A percentile compares a stretch with the other conserved stretches of the same genome.
Conservation (phyloP, 805 yeast species). For the Yueomyces sinensis region DNA sequence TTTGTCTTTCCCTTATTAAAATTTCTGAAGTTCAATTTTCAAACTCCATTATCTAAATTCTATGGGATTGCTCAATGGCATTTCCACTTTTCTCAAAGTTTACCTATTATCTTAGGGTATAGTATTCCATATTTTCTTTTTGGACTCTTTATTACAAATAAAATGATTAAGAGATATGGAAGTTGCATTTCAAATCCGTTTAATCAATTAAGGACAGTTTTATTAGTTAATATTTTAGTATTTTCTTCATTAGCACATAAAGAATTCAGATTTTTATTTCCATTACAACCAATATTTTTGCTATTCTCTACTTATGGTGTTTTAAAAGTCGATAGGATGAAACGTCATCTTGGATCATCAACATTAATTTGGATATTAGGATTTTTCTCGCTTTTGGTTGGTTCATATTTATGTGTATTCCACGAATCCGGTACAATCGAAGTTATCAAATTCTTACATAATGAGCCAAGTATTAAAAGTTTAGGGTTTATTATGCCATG, state of each 20-base stretch:
- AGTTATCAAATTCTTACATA: conserved; percentile 41
- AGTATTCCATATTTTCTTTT: conserved; percentile 47
- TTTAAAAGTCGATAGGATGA: background rate
- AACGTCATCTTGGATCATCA: background rate
- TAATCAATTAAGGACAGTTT: conserved; percentile 19
- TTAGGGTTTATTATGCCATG: conserved; percentile 89
- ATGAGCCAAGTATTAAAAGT: conserved; percentile 28
- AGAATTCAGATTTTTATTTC: conserved; percentile 83
- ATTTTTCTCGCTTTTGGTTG: conserved; percentile 8
- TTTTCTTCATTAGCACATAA: conserved; percentile 71
- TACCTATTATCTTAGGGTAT: conserved; percentile 63
- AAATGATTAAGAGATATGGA: background rate
- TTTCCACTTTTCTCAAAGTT: conserved; percentile 70
- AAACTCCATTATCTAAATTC: conserved; percentile 58
- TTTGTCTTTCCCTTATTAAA: conserved; percentile 50
- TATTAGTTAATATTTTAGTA: conserved; percentile 32
- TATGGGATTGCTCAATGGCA: conserved; percentile 81
- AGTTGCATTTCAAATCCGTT: conserved; percentile 3
- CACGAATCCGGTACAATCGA: conserved; percentile 83
- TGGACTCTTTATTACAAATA: conserved; percentile 24
- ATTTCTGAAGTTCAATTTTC: conserved; percentile 67
- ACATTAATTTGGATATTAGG: conserved; percentile 12
- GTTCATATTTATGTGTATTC: conserved; percentile 39
- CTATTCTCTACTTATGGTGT: conserved; percentile 33
- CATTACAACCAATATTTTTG: conserved; percentile 64